Percentiles rank a stretch among this genome's conserved stretches.
Evolutionary conservation across 495 filamentous ascomycete species (phyloP).

Genomic region (Stereocaulon alpinum): DNA sequence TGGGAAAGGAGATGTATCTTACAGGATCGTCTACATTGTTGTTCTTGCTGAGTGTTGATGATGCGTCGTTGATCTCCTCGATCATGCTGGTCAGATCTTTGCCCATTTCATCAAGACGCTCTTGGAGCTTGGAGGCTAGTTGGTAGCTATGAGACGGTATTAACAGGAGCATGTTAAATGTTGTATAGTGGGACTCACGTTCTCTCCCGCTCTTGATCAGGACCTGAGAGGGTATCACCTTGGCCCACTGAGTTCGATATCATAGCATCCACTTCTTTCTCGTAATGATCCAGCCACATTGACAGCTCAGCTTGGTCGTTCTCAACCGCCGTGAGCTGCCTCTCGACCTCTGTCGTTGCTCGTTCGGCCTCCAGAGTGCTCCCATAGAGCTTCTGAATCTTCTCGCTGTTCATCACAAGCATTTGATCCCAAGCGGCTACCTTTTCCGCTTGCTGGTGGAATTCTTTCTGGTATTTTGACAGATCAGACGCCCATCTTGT

Average conservation of each 20-base stretch:
- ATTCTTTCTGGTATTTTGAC: constrained; percentile 90
- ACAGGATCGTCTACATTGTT: constrained; percentile 86
- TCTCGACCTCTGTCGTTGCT: constrained; percentile 80
- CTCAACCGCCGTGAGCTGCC: constrained; percentile 78
- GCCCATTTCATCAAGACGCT: constrained; percentile 80
- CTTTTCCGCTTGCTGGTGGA: constrained; percentile 75
- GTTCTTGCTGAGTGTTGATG: constrained; percentile 72
- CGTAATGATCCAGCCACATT: constrained; percentile 76
- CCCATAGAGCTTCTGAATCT: constrained; percentile 79
- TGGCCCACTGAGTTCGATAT: constrained; percentile 58
- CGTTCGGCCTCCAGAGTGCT: constrained; percentile 85
- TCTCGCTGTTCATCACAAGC: constrained; percentile 83
- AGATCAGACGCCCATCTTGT: constrained; percentile 95
- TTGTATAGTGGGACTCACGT: constrained; percentile 42
- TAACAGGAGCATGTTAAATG: constrained; percentile 8
- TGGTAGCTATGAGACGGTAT: constrained; percentile 49
- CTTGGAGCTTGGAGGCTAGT: constrained; percentile 79
- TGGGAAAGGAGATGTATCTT: constrained; percentile 31
- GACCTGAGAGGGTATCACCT: constrained; percentile 65
- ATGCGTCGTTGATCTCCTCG: constrained; percentile 89
- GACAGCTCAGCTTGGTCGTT: constrained; percentile 82
- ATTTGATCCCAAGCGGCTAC: constrained; percentile 85
- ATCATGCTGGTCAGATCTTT: constrained; percentile 90
- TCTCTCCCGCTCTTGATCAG: constrained; percentile 87
- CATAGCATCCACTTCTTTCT: constrained; percentile 78